These are phyloP conservation scores for Metarhizium rileyi DNA, from an alignment of 2,329 filamentous ascomycete genomes.

Conservation along the genomic window DNA sequence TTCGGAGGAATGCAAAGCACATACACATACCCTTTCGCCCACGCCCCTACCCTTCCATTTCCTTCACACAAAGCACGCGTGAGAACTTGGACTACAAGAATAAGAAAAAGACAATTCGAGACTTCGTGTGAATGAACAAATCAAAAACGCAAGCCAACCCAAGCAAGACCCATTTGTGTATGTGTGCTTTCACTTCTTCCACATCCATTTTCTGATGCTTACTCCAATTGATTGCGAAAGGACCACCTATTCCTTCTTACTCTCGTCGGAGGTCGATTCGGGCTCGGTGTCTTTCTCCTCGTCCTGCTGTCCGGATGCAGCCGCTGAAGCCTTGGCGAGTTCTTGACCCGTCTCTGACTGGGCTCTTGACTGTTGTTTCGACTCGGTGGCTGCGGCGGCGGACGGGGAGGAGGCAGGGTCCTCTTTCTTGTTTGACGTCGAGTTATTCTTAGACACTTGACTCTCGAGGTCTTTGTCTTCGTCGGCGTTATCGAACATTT, in stretches of 20 bases:
- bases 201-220: neutral
- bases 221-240: slow-evolving; percentile 9
- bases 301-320: slow-evolving; percentile 10
- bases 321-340: neutral
- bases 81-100: neutral
- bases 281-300: slow-evolving; percentile 17
- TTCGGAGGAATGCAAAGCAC: slow-evolving; percentile 4
- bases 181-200: slow-evolving; percentile 1
- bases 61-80: neutral
- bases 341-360: slow-evolving; percentile 6
- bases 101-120: neutral
- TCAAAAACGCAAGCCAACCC: slow-evolving; percentile 5
- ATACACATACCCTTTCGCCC: slow-evolving; percentile 3
- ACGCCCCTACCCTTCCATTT: neutral
- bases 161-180: neutral
- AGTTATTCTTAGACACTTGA: slow-evolving; percentile 59
- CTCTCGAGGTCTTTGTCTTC: slow-evolving; percentile 80
- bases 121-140: neutral
- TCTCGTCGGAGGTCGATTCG: slow-evolving; percentile 17
- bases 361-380: slow-evolving; percentile 9
- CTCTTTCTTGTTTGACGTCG: slow-evolving; percentile 17
- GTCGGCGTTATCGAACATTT: slow-evolving; percentile 83
- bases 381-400: slow-evolving; percentile 9
- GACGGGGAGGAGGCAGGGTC: slow-evolving; percentile 12
- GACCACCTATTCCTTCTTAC: slow-evolving; percentile 28